Base-by-base conservation (phyloP, 805 yeast species). In the Clavispora asparagi region DNA sequence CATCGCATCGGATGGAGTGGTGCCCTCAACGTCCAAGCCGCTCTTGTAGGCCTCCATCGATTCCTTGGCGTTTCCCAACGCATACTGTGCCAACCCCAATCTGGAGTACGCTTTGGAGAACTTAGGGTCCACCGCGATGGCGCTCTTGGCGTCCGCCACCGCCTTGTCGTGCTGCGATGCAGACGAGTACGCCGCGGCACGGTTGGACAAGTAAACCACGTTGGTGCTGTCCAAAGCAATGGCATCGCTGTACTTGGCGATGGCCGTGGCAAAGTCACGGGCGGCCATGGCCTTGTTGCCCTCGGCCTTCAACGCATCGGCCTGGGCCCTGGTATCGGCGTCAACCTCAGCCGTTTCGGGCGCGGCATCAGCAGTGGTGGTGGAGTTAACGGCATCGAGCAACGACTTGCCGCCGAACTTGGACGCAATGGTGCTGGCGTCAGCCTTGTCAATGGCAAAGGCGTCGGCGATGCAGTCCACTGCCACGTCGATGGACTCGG, bases 111-210 rank as follows among this genome's bases (percentile, higher is more conserved):
- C 97, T 73, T 92, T 91, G 29, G 96, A 82, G 58, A 88, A 94
- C 7, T 71, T 58, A 44, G 97, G 85, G 61, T 92, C 90, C 43
- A 83, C 71, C 50, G 79, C 77, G 47, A 89, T 82, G 37, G 99
- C 96, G 45, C 73, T 72, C 58, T 85, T 77, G 27, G 98, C 96
- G 64, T 94, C 99, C 39, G 72, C 72, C 36, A 86, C 78, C 3
- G 99, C 98, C 51, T 77, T 71, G 13, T 80, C 85, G 61, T 87
- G 91, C 50, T 89, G 73, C 52, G 81, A 77, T 28, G 78, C 59
- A 6, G 96, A 87, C 10, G 96, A 86, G 67, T 87, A 82, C 3
- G 98, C 98, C 38, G 99, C 99, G 12, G 99, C 98, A 62, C 99
- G 82, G 71, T 94, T 94, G 31, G 98, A 90, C 51, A 78, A 80